phyloP scores from a whole-genome alignment of 495 filamentous ascomycete genomes.

The Lasiosphaeria ovina region DNA sequence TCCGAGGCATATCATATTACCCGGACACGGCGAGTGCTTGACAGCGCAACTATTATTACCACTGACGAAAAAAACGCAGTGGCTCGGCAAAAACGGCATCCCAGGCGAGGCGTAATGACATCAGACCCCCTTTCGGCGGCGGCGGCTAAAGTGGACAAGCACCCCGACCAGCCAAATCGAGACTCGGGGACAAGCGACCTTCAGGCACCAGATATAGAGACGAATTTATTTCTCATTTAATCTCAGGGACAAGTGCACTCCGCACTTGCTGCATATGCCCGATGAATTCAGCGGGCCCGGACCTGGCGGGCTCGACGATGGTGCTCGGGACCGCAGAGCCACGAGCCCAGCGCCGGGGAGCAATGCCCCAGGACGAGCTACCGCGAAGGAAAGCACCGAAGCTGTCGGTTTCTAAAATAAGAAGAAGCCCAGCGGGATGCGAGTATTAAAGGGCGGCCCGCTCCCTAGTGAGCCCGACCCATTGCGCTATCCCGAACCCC shows the following conservation, averaged over 20 bases:
- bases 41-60: no score
- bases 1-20: no score
- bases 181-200: background rate
- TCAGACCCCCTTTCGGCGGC: background rate
- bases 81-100: background rate
- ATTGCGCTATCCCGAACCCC: constrained; percentile 4
- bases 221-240: background rate
- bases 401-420: background rate
- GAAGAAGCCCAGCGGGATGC: background rate
- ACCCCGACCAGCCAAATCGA: background rate
- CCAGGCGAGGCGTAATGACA: background rate
- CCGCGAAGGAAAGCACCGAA: background rate
- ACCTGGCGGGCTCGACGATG: background rate
- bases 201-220: background rate
- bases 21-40: no score
- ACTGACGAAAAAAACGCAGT: no score
- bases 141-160: background rate
- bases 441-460: constrained; percentile 5
- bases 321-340: background rate
- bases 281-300: background rate
- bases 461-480: no score
- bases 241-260: background rate
- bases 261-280: background rate
- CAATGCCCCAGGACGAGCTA: background rate
- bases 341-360: background rate